Evolutionary conservation across 2,329 filamentous ascomycete species (phyloP), one percentile per base, ranked within the genome.

Genomic region (Monosporascus sp.): DNA sequence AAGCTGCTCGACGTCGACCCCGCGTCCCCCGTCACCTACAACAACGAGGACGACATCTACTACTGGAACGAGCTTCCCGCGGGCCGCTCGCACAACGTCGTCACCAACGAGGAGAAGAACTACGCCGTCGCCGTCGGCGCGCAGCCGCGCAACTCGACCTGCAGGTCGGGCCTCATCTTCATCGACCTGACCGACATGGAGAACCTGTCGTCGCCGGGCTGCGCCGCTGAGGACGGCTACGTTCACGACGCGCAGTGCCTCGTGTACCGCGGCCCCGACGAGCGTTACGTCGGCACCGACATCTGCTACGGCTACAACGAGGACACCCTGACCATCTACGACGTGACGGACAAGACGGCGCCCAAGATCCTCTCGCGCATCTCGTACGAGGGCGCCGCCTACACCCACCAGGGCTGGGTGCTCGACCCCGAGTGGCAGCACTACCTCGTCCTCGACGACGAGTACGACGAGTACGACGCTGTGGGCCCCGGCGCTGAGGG

Each of bases 171-270:
- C 9, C 70, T 84, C 49, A 81, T 81, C 67, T 82, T 82, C 70
- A 78, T 84, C 57, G 78, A 84, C 63, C 71, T 84, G 31, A 72
- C 71, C 4, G 74, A 83, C 57, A 72, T 79, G 14, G 66, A 74
- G 7, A 81, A 80, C 53, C 77, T 80, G 5, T 75, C 70, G 15
- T 74, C 70, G 22, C 75, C 78, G 6, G 81, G 81, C 44, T 84
- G 80, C 60, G 76, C 77, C 7, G 71, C 74, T 20, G 61, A 72
- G 18, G 81, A 83, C 62, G 80, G 80, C 38, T 84, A 84, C 62
- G 80, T 83, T 15, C 81, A 84, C 64, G 81, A 84, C 58, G 81
- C 81, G 2, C 80, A 84, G 65, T 84, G 81, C 63, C 68, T 84
- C 39, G 73, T 77, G 54, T 81, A 80, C 67, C 72, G 71, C 18